Evolutionary conservation across 345 rosid genomes (phyloP).

Genomic region (Gossypium anomalum): DNA sequence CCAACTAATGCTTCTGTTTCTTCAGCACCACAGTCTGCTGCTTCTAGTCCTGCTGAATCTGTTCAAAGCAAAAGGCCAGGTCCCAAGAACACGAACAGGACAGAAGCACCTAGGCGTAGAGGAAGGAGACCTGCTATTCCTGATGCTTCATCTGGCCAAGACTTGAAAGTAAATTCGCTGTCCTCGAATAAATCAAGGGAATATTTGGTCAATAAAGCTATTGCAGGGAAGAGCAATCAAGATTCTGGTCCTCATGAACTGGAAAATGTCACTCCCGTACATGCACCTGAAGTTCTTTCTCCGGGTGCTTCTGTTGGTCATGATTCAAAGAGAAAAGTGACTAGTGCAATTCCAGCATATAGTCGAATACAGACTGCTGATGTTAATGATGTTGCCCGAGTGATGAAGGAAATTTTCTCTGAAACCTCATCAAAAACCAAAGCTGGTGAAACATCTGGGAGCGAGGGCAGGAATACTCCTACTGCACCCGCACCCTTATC

Average conservation of each 20-base stretch:
- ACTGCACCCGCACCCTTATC: conserved; percentile 24
- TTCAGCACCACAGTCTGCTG: conserved; percentile 16
- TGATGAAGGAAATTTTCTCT: conserved; percentile 71
- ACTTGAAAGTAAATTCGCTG: conserved; percentile 24
- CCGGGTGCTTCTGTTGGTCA: conserved; percentile 23
- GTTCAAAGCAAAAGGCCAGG: conserved; percentile 38
- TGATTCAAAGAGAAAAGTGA: conserved; percentile 32
- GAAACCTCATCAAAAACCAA: conserved; percentile 48
- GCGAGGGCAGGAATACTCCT: conserved; percentile 30
- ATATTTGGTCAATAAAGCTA: conserved; percentile 20
- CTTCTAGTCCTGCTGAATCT: conserved; percentile 22
- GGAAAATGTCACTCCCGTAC: conserved; percentile 25
- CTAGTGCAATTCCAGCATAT: conserved; percentile 28
- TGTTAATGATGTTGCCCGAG: conserved; percentile 64
- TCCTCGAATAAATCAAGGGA: conserved; percentile 28
- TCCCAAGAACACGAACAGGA: conserved; percentile 34
- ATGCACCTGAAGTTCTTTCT: conserved; percentile 19
- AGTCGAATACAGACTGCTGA: conserved; percentile 54
- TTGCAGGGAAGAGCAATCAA: conserved; percentile 32
- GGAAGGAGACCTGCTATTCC: conserved; percentile 34
- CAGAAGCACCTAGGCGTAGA: conserved; percentile 50
- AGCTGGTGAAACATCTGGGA: conserved; percentile 32
- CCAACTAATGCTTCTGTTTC: conserved; percentile 24
- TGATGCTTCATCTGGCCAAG: conserved; percentile 30
- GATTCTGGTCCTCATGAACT: conserved; percentile 31